Evolutionary conservation across 768 basidiomycete species (phyloP).

Genomic region (Agaricus bisporus): DNA sequence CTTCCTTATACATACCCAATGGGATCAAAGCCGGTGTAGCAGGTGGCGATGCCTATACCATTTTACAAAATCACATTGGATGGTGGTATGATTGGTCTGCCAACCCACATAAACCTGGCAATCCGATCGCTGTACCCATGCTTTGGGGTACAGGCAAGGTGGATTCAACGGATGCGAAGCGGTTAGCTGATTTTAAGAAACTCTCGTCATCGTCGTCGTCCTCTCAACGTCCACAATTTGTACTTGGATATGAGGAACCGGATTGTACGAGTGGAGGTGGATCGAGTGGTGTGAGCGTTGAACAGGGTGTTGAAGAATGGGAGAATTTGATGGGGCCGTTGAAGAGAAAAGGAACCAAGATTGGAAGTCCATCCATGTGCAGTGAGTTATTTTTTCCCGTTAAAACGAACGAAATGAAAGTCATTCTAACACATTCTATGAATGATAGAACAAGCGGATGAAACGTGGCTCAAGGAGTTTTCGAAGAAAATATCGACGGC

Average conservation of each 20-base stretch:
- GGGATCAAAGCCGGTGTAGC: slow-evolving; percentile 41
- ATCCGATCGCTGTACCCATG: slow-evolving; percentile 38
- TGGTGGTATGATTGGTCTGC: slow-evolving; percentile 50
- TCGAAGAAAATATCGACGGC: slow-evolving; percentile 27
- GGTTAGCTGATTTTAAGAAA: slow-evolving; percentile 30
- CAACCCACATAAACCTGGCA: slow-evolving; percentile 32
- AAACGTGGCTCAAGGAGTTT: slow-evolving; percentile 40
- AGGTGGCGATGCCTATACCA: slow-evolving; percentile 36
- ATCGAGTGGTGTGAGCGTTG: slow-evolving; percentile 38
- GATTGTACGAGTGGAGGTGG: slow-evolving; percentile 39
- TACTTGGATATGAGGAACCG: slow-evolving; percentile 42
- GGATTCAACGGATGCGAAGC: slow-evolving; percentile 32
- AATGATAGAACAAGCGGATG: slow-evolving; percentile 36
- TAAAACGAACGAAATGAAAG: too few species aligned
- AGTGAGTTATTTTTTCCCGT: slow-evolving; percentile 24
- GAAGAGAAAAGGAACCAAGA: slow-evolving; percentile 30
- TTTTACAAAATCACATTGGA: slow-evolving; percentile 34
- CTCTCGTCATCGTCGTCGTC: slow-evolving; percentile 13
- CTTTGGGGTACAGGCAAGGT: slow-evolving; percentile 39
- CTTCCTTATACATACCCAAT: slow-evolving; percentile 29
- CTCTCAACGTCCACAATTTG: slow-evolving; percentile 26
- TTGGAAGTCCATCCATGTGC: slow-evolving; percentile 44
- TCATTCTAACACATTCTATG: not conserved
- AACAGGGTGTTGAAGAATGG: slow-evolving; percentile 34
- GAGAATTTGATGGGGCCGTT: slow-evolving; percentile 36